Evolutionary conservation across 768 basidiomycete genomes (phyloP).

Genomic region (Kwoniella botswanensis): DNA sequence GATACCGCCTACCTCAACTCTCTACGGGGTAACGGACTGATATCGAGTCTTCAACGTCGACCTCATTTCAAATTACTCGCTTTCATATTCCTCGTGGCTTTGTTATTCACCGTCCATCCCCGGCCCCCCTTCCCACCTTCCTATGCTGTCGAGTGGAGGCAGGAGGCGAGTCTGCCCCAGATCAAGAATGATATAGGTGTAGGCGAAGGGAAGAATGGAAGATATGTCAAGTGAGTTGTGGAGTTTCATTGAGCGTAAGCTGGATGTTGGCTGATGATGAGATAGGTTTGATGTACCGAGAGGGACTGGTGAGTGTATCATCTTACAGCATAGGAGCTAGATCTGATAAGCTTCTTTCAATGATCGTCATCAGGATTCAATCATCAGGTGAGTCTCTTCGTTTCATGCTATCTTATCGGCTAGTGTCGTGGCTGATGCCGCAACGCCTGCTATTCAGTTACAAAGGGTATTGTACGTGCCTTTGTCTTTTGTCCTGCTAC

Average conservation of each 20-base stretch:
- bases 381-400: slow-evolving; percentile 42
- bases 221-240: slow-evolving; percentile 50
- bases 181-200: slow-evolving; percentile 21
- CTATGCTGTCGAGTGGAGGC: slow-evolving; percentile 42
- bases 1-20: slow-evolving; percentile 13
- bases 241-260: neutral
- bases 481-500: neutral
- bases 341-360: neutral
- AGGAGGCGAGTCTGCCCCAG: slow-evolving; percentile 35
- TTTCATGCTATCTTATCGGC: neutral
- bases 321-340: neutral
- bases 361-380: slow-evolving; percentile 42
- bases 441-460: slow-evolving; percentile 29
- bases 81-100: slow-evolving; percentile 23
- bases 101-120: slow-evolving; percentile 33
- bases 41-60: slow-evolving; percentile 17
- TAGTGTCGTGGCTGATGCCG: neutral
- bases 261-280: neutral
- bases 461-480: slow-evolving; percentile 49
- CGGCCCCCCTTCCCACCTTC: slow-evolving; percentile 50
- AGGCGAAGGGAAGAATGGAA: slow-evolving; percentile 40
- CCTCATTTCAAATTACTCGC: slow-evolving; percentile 22
- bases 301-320: slow-evolving; percentile 40
- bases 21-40: neutral
- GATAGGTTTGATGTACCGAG: slow-evolving; percentile 51